Base-by-base conservation (phyloP, 257 asterid genomes). In the Nicotiana paniculata region DNA sequence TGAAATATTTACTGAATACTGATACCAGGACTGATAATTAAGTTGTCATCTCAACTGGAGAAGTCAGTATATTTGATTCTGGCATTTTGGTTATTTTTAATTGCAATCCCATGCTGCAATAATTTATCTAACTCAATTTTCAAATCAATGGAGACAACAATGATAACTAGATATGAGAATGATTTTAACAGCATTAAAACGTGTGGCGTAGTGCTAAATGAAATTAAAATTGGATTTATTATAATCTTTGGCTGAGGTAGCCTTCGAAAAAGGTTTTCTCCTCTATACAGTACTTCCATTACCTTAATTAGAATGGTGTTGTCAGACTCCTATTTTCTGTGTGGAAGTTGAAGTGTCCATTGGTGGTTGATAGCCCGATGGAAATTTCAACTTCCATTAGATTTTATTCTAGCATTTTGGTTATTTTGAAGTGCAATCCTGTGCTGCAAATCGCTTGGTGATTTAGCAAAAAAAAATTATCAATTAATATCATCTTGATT, bases 171-270 rank as follows among this genome's bases (percentile, higher is more conserved):
- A 74, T 48, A 15, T 51, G 61, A 28, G 80, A 11, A 75, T 75
- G 63, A 51, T 33, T 75, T 51, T 48, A 51, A 51, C 53, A 74
- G 16, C 39, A 74, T 75, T 75, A 51, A 46, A 46, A 24, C 13
- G 39, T 24, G 39, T 1, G 58, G 39, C 13, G 21, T 72, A 26
- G 17, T 16, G 17, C 26, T 17, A 24, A 33, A 16, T 15, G 75
- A 32, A 43, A 43, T 43, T 43, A 82, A 96, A 93, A 88, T 96
- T 96, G 84, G 99, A 96, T 83, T 91, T 96, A 83, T 82, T 96
- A 87, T 93, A 97, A 80, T 92, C 98, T 78, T 89, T 96, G 86
- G 98, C 97, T 12, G 98, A 94, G 87, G 99, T 94, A 21, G 95
- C 99, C 81, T 88, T 96, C 74, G 99, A 93, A 88, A 92, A 98